Evolutionary conservation across 2,329 filamentous ascomycete genomes (phyloP).

Genomic region (Periconia sp.): DNA sequence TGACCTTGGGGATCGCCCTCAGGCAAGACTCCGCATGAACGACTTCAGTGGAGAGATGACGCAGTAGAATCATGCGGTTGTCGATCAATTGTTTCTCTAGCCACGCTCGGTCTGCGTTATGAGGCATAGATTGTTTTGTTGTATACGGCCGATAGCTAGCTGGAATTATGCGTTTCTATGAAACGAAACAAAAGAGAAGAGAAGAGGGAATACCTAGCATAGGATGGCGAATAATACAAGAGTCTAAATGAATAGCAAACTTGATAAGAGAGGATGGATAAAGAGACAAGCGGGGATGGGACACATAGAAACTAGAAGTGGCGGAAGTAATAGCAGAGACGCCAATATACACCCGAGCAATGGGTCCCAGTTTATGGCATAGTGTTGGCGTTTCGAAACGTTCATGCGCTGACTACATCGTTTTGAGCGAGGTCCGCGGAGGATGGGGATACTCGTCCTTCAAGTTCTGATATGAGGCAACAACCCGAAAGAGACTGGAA

Average conservation of each 20-base stretch:
- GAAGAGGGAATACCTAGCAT: neutral
- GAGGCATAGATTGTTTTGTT: slow-evolving; percentile 3
- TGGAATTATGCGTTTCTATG: neutral
- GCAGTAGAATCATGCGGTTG: neutral
- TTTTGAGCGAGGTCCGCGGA: neutral
- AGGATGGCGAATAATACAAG: neutral
- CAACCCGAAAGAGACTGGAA: too few relatives aligned
- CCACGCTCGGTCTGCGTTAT: neutral
- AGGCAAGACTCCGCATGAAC: slow-evolving; percentile 1
- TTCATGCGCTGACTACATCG: neutral
- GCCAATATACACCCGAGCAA: neutral
- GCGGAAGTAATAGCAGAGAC: neutral
- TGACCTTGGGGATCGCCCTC: neutral
- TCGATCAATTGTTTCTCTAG: neutral
- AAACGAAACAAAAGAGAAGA: slow-evolving; percentile 5
- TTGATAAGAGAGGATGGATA: neutral
- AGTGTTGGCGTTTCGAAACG: slow-evolving; percentile 1
- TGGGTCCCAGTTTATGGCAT: neutral
- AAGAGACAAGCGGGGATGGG: neutral
- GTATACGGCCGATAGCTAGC: neutral
- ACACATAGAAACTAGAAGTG: neutral
- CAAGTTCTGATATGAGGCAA: neutral
- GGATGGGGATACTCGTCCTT: neutral
- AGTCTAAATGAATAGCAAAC: neutral
- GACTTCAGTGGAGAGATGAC: neutral